Evolutionary conservation across 108 stramenopile species (phyloP).

Genomic region (Pseudonitzschia delicatissima): DNA sequence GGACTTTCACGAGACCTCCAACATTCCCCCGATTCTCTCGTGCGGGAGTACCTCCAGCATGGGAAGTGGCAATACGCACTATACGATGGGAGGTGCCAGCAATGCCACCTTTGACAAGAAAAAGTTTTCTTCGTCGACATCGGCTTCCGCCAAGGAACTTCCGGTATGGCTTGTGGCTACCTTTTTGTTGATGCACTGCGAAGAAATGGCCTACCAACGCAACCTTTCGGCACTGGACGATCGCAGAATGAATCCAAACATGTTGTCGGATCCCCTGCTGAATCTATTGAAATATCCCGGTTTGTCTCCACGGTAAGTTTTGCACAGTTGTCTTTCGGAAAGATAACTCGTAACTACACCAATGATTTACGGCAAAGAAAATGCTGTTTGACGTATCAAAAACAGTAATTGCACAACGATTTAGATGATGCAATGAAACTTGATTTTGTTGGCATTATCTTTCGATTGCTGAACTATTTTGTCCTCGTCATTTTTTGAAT

Average conservation of each 20-base stretch:
- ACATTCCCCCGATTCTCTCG: conserved; percentile 79
- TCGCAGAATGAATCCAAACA: conserved; percentile 28
- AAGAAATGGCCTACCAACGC: conserved; percentile 66
- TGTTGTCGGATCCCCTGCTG: conserved; percentile 29
- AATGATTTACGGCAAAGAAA: no score
- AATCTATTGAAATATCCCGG: conserved; percentile 55
- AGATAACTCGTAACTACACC: no score
- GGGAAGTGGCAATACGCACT: conserved; percentile 64
- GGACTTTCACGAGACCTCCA: conserved; percentile 35
- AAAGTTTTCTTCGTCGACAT: conserved; percentile 26
- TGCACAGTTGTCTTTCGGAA: neutral
- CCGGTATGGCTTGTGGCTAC: conserved; percentile 85
- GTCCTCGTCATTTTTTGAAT: neutral
- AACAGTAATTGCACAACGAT: no score
- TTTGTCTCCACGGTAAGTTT: conserved; percentile 45
- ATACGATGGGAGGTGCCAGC: conserved; percentile 21
- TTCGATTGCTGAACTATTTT: neutral
- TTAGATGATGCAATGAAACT: neutral
- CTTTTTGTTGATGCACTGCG: conserved; percentile 82
- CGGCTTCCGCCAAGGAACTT: conserved; percentile 77
- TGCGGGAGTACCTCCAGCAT: conserved; percentile 78
- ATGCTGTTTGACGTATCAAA: no score
- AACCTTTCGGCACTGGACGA: conserved; percentile 75
- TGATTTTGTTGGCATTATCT: neutral
- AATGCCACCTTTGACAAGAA: conserved; percentile 34